Base-by-base conservation (phyloP, 2,329 filamentous ascomycete genomes). In the Aspergillus sergii region DNA sequence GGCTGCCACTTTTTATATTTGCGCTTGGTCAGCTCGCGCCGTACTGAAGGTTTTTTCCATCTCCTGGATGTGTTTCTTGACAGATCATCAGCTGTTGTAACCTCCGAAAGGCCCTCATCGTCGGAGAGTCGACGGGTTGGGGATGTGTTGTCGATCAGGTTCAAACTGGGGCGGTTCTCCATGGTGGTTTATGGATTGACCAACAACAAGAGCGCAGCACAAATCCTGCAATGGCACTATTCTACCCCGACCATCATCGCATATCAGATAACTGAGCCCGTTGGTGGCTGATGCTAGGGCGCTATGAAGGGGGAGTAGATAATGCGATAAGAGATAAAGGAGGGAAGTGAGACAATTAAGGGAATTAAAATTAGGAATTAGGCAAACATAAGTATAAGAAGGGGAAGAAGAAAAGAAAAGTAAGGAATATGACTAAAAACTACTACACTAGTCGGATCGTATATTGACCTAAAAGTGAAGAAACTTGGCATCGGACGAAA, bases 1-100 rank as follows among this genome's bases (percentile, higher is more conserved):
- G 89, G 74, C 80, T 83, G 80, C 76, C 78, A 83, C 73, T 82
- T 83, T 21, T 79, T 78, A 61, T 83, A 83, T 71, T 81, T 83
- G 41, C 81, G 71, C 60, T 75, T 78, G 10, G 73, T 69, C 19
- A 80, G 72, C 54, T 77, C 76, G 21, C 76, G 74, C 53, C 76
- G 77, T n/a, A 82, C 72, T 0, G 79, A 78, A 28, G 65, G 48
- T 57, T 69, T 63, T 61, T 62, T 58, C 64, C 71, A 67, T 61
- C 68, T 59, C 53, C 61, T 55, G 64, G 67, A 66, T 63, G 65
- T 63, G 66, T 53, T 65, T 51, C 67, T 65, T 4, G 64, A 66
- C 8, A 59, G 21, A 21, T 55, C 56, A 30, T 63, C 39, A 26
- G 58, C 36, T 4, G 64, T 64, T 3, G 64, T 59, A 26, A 54